phyloP scores from a whole-genome alignment of 164 flowering plant genomes.

The Brasenia schreberi region DNA sequence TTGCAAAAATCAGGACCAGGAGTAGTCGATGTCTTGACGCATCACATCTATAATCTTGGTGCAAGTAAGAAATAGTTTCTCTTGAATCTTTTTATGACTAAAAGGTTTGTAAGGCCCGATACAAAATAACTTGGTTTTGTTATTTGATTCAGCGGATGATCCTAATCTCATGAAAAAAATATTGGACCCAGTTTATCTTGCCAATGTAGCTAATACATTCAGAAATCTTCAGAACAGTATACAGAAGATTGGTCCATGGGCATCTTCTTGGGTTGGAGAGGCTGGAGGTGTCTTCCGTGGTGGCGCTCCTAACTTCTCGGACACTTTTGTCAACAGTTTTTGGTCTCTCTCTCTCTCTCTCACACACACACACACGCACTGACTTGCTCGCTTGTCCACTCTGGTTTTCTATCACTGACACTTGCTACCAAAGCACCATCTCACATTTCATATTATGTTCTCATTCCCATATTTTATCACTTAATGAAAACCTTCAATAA shows the following conservation, averaged over 20 bases:
- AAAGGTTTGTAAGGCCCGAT: not conserved
- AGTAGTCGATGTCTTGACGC: slow-evolving; percentile 32
- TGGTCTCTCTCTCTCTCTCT: slow-evolving; percentile 1
- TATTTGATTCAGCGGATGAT: slow-evolving; percentile 21
- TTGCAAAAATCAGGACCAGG: slow-evolving; percentile 46
- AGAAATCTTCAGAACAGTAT: slow-evolving; percentile 19
- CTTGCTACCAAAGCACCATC: not conserved
- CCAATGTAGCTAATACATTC: slow-evolving; percentile 25
- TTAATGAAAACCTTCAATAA: no score
- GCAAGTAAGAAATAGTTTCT: slow-evolving; percentile 19
- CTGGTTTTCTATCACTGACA: not conserved
- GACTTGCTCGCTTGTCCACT: not conserved
- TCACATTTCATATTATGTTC: not conserved
- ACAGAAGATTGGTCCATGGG: slow-evolving; percentile 37
- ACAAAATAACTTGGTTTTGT: not conserved
- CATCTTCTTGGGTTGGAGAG: slow-evolving; percentile 19
- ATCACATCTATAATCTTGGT: slow-evolving; percentile 56
- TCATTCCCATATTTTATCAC: no score
- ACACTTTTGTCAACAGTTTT: slow-evolving; percentile 4
- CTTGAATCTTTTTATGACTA: not conserved
- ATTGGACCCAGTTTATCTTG: slow-evolving; percentile 32
- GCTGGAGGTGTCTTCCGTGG: slow-evolving; percentile 31
- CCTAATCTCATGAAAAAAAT: slow-evolving; percentile 36
- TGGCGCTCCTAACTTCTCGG: slow-evolving; percentile 17
- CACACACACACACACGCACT: not conserved